A percentile compares a stretch with the other conserved stretches of the same genome.
Conservation (phyloP, 73 alveolate genomes). For the Paramecium sexaurelia region DNA sequence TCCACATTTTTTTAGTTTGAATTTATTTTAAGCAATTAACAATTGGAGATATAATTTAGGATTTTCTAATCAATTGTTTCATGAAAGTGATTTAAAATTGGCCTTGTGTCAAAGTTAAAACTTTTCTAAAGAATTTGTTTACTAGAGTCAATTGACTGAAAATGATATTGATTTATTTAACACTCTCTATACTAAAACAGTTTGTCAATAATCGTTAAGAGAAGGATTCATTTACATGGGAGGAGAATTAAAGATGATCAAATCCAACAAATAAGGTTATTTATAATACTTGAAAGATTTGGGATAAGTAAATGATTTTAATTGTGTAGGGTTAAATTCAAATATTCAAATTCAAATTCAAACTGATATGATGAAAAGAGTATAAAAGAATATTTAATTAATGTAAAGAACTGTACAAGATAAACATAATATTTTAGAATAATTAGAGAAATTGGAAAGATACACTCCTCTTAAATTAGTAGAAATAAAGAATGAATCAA, state of each 20-base stretch:
- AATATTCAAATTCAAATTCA: not conserved
- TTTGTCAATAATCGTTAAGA: not conserved
- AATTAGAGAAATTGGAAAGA: not conserved
- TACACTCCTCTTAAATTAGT: not conserved
- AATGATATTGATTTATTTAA: not conserved
- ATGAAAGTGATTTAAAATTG: not conserved
- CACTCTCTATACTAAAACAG: not conserved
- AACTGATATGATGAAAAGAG: not conserved
- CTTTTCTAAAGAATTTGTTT: not conserved
- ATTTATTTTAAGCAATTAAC: not conserved
- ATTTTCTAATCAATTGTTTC: not conserved
- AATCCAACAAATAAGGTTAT: not conserved
- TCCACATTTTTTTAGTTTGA: not conserved
- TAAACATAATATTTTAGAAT: not conserved
- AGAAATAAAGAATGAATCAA: not conserved
- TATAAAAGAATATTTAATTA: not conserved
- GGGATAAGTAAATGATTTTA: conserved; percentile 2
- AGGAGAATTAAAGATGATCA: conserved; percentile 28
- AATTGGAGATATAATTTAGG: not conserved
- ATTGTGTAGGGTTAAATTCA: not conserved
- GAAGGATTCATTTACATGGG: conserved; percentile 34
- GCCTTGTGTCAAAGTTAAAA: not conserved
- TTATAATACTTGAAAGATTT: not conserved
- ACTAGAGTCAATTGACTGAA: not conserved
- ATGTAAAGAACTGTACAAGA: not conserved